A percentile compares a stretch with the other conserved stretches of the same genome.
These are phyloP conservation scores for Blastobotrys persicus DNA, from an alignment of 1,139 yeast species.

Conservation along the genomic window DNA sequence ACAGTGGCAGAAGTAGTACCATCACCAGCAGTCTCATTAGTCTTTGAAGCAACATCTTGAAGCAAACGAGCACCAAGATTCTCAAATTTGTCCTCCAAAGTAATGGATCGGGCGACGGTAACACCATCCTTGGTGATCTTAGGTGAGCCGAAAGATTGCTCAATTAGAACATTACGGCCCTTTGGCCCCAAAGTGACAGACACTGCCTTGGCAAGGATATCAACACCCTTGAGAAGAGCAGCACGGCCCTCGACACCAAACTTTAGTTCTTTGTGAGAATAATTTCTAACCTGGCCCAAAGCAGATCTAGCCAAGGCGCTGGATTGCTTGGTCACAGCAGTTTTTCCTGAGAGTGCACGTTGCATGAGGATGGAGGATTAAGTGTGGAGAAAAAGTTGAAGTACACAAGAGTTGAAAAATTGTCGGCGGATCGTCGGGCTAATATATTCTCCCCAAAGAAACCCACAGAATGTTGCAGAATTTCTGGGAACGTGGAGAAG, in stretches of 20 bases:
- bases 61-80: constrained; percentile 94
- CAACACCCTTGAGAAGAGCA: constrained; percentile 92
- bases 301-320: constrained; percentile 18
- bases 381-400: constrained; percentile 11
- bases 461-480: constrained; percentile 11
- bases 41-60: constrained; percentile 97
- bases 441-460: constrained; percentile 7
- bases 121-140: constrained; percentile 99
- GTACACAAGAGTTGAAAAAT: constrained; percentile 6
- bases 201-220: constrained; percentile 94
- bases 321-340: constrained; percentile 24
- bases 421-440: constrained; percentile 4
- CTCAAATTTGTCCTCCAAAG: constrained; percentile 88
- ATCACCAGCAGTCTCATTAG: constrained; percentile 98
- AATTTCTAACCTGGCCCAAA: constrained; percentile 31
- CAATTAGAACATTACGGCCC: constrained; percentile 96
- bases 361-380: constrained; percentile 24
- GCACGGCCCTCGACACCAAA: constrained; percentile 99
- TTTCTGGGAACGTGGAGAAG: constrained; percentile 9
- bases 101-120: constrained; percentile 89
- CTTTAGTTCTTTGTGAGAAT: constrained; percentile 90
- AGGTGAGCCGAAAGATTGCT: constrained; percentile 96
- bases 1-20: constrained; percentile 99
- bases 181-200: constrained; percentile 97
- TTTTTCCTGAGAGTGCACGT: constrained; percentile 28